Conservation (phyloP, 441 rosid species). For the Gossypium trilobum region DNA sequence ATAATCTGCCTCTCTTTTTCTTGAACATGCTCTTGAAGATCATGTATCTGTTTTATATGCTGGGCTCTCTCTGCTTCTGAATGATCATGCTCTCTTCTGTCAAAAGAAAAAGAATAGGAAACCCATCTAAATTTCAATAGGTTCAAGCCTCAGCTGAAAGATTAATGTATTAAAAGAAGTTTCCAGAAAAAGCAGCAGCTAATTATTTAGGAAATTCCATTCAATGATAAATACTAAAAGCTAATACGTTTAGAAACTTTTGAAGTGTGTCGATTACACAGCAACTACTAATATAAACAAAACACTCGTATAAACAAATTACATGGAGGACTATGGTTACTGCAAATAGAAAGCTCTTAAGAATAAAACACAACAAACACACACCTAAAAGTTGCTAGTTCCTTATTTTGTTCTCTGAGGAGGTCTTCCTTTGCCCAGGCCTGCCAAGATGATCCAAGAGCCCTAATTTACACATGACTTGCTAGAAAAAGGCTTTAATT, state of each 20-base stretch:
- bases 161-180: background rate
- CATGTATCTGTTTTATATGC: conserved; percentile 63
- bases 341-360: background rate
- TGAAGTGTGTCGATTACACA: background rate
- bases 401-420: conserved; percentile 83
- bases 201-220: background rate
- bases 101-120: conserved; percentile 11
- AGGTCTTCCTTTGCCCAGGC: conserved; percentile 95
- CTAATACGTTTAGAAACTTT: background rate
- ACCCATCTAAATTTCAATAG: conserved; percentile 4
- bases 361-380: conserved; percentile 1
- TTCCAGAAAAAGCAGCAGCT: background rate
- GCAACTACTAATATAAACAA: background rate
- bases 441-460: conserved; percentile 30
- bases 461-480: conserved; percentile 2
- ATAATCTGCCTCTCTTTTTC: conserved; percentile 78
- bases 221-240: background rate
- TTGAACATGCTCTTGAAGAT: conserved; percentile 80
- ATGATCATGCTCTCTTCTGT: conserved; percentile 96
- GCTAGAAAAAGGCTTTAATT: background rate
- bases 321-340: background rate
- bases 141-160: background rate
- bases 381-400: conserved; percentile 71
- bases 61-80: conserved; percentile 92
- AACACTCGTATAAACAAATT: background rate